Percentiles rank a stretch among this genome's conserved stretches.
Conservation (phyloP, 495 filamentous ascomycete genomes). For the Penicillium maclennaniae region DNA sequence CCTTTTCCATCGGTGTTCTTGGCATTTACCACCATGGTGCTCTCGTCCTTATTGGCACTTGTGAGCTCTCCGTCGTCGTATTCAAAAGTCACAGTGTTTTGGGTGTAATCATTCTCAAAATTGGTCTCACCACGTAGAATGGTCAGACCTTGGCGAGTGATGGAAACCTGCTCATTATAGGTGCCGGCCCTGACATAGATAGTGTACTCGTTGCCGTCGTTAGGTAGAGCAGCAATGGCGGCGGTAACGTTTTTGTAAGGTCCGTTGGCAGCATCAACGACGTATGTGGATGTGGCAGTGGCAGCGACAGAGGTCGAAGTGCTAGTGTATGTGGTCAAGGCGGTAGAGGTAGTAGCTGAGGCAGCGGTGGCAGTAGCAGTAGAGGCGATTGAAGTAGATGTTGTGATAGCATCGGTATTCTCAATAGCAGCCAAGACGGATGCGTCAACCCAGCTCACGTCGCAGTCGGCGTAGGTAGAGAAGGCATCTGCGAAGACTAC, state of each 20-base stretch:
- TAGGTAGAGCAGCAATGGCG: slow-evolving; percentile 11
- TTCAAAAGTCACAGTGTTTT: slow-evolving; percentile 6
- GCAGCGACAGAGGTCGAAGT: too few species aligned
- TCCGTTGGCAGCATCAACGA: neutral
- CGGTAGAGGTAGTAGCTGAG: too few species aligned
- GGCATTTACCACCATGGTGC: neutral
- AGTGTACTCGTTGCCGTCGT: slow-evolving; percentile 7
- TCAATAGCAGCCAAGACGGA: too few species aligned
- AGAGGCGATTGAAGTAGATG: too few species aligned
- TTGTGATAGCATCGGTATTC: too few species aligned
- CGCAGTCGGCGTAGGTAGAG: too few species aligned
- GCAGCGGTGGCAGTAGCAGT: too few species aligned
- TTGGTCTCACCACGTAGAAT: slow-evolving; percentile 12
- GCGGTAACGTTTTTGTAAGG: slow-evolving; percentile 12
- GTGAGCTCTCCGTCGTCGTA: slow-evolving; percentile 9
- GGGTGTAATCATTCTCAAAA: slow-evolving; percentile 15
- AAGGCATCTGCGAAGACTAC: too few species aligned
- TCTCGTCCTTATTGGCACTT: slow-evolving; percentile 9
- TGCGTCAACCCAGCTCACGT: too few species aligned
- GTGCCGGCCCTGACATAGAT: slow-evolving; percentile 12
- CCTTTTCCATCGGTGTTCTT: slow-evolving; percentile 6
- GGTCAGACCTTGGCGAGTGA: slow-evolving; percentile 13
- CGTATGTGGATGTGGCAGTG: too few species aligned
- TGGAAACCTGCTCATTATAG: slow-evolving; percentile 13
- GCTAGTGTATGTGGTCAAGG: too few species aligned